phyloP scores from a whole-genome alignment of 345 rosid species.

The Capsella bursapastoris region DNA sequence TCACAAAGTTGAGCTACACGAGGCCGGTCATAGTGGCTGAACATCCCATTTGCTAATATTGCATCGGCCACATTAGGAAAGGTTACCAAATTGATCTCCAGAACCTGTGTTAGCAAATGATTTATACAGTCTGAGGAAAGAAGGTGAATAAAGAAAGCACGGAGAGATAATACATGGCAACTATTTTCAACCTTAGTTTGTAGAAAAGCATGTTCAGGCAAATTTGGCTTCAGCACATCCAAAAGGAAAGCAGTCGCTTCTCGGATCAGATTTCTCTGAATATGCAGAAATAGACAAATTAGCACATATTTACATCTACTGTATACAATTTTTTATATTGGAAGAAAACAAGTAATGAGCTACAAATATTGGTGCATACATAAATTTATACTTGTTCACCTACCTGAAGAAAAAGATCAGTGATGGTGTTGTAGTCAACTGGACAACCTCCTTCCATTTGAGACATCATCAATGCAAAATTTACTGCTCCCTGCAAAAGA shows the following conservation, averaged over 20 bases:
- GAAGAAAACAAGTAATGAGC: conserved; percentile 14
- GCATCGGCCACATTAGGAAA: conserved; percentile 99
- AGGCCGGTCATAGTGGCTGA: conserved; percentile 97
- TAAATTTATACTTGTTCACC: conserved; percentile 12
- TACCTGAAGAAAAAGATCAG: conserved; percentile 99
- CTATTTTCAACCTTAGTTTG: conserved; percentile 76
- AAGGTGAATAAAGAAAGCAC: conserved; percentile 7
- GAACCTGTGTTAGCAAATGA: conserved; percentile 62
- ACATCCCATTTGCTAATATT: conserved; percentile 96
- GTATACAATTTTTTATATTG: neutral
- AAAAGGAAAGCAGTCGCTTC: conserved; percentile 98
- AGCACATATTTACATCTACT: conserved; percentile 9
- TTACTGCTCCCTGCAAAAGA: conserved; percentile 84
- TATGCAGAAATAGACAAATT: conserved; percentile 7
- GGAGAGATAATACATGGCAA: neutral
- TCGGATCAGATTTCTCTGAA: conserved; percentile 92
- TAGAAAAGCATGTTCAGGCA: conserved; percentile 89
- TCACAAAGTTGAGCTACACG: conserved; percentile 98
- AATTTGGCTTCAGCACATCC: conserved; percentile 94
- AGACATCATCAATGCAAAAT: conserved; percentile 99
- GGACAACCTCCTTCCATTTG: conserved; percentile 99
- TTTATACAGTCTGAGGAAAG: conserved; percentile 20
- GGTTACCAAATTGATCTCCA: conserved; percentile 97
- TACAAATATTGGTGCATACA: neutral
- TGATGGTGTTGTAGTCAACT: conserved; percentile 91